Conservation (phyloP, 164 flowering plant genomes). For the Amborella trichopoda region DNA sequence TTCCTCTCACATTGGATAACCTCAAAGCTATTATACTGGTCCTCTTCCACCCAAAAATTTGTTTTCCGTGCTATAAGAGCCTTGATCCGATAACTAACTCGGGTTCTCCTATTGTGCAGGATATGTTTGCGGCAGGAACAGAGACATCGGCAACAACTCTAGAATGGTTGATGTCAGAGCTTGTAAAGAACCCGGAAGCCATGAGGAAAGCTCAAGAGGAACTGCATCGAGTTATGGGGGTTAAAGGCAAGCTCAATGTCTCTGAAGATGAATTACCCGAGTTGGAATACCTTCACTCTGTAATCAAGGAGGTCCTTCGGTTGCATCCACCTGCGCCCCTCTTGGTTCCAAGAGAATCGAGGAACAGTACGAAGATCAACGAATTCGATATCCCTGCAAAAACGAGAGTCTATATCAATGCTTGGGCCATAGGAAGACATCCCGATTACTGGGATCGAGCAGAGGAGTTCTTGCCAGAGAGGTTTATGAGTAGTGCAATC, state of each 20-base stretch:
- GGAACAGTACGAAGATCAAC: not conserved
- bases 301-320: slow-evolving; percentile 9
- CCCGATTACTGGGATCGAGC: slow-evolving; percentile 2
- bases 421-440: slow-evolving; percentile 5
- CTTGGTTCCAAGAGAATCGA: slow-evolving; percentile 3
- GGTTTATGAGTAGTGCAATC: not conserved
- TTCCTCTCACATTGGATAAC: not conserved
- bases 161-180: slow-evolving; percentile 25
- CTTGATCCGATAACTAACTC: too few relatives aligned
- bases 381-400: slow-evolving; percentile 8
- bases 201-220: slow-evolving; percentile 19
- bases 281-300: slow-evolving; percentile 12
- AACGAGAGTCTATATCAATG: slow-evolving; percentile 7
- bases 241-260: too few relatives aligned
- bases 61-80: too few relatives aligned
- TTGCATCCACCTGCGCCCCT: not conserved
- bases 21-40: slow-evolving; percentile 3
- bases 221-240: too few relatives aligned
- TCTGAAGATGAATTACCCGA: too few relatives aligned
- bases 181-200: slow-evolving; percentile 9
- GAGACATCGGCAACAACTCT: slow-evolving; percentile 16
- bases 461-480: slow-evolving; percentile 5
- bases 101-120: too few relatives aligned
- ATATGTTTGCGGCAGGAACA: slow-evolving; percentile 13
- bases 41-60: too few relatives aligned